phyloP scores from a whole-genome alignment of 805 yeast genomes.

The Jamesozyma rosinii region DNA sequence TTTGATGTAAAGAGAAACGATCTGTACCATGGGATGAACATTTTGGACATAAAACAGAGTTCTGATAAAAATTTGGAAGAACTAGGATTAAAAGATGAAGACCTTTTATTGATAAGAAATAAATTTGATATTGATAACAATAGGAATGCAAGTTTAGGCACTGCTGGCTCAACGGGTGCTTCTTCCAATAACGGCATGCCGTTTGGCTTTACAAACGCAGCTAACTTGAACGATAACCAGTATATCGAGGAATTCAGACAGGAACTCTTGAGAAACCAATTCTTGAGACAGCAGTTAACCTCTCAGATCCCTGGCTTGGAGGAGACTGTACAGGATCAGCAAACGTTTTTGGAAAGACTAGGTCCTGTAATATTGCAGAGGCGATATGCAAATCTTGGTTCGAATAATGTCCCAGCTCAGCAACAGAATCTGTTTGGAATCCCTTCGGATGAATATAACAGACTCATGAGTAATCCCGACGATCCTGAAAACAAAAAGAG shows the following conservation, averaged over 20 bases:
- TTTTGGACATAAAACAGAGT: slow-evolving; percentile 23
- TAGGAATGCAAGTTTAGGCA: background rate
- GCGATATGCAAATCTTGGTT: slow-evolving; percentile 9
- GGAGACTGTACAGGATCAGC: slow-evolving; percentile 39
- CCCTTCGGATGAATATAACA: slow-evolving; percentile 39
- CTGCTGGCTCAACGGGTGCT: background rate
- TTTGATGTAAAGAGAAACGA: slow-evolving; percentile 40
- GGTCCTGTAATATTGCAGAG: slow-evolving; percentile 31
- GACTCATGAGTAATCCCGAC: slow-evolving; percentile 56
- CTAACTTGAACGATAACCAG: slow-evolving; percentile 12
- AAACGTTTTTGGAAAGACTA: slow-evolving; percentile 37
- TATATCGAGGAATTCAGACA: slow-evolving; percentile 42
- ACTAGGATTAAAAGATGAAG: slow-evolving; percentile 47
- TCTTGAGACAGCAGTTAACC: slow-evolving; percentile 31
- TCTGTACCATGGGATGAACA: slow-evolving; percentile 40
- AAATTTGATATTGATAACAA: slow-evolving; percentile 8
- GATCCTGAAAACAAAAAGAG: slow-evolving; percentile 57
- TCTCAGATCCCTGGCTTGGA: slow-evolving; percentile 41
- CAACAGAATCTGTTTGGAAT: slow-evolving; percentile 28
- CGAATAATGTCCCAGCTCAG: background rate
- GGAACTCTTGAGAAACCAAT: slow-evolving; percentile 38
- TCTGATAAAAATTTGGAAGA: slow-evolving; percentile 36
- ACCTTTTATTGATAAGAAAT: slow-evolving; percentile 40
- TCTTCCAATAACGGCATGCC: background rate
- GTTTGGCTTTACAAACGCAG: no score